phyloP scores from a whole-genome alignment of 2,329 filamentous ascomycete genomes.

The Monosporascus sp. region DNA sequence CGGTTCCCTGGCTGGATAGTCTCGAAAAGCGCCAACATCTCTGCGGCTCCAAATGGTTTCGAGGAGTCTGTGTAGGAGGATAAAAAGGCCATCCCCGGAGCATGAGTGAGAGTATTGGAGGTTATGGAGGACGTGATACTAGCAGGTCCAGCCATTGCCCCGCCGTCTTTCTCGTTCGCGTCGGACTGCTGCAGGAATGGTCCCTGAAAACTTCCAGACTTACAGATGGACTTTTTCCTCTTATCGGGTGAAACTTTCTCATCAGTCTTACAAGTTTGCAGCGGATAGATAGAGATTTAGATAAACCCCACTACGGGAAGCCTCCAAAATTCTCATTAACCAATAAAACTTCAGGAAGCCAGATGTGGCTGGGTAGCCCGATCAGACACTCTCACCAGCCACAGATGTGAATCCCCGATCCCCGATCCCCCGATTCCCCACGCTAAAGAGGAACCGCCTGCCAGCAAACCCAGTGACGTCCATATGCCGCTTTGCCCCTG shows the following conservation, averaged over 20 bases:
- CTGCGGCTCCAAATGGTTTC: conserved; percentile 27
- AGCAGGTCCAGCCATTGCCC: conserved; percentile 29
- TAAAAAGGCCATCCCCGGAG: conserved; percentile 37
- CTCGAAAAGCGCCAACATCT: conserved; percentile 48
- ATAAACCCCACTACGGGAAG: not conserved
- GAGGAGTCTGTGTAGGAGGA: conserved; percentile 29
- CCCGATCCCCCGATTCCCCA: no score
- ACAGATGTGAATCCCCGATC: not conserved
- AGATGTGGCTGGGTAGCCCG: no score
- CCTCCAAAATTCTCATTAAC: not conserved
- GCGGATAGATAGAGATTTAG: conserved; percentile 8
- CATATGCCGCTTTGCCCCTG: conserved; percentile 5
- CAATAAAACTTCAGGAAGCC: not conserved
- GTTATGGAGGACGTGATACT: conserved; percentile 56
- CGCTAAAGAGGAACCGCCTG: no score
- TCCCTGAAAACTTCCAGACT: not conserved
- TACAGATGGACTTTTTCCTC: not conserved
- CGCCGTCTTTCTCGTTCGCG: not conserved
- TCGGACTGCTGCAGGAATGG: not conserved
- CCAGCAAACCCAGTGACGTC: no score
- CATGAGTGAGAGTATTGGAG: conserved; percentile 56
- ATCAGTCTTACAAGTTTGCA: not conserved
- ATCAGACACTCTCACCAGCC: not conserved
- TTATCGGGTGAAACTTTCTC: not conserved
- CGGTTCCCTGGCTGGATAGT: conserved; percentile 55